phyloP scores from a whole-genome alignment of 2,329 filamentous ascomycete genomes.

The Pyricularia sp. region DNA sequence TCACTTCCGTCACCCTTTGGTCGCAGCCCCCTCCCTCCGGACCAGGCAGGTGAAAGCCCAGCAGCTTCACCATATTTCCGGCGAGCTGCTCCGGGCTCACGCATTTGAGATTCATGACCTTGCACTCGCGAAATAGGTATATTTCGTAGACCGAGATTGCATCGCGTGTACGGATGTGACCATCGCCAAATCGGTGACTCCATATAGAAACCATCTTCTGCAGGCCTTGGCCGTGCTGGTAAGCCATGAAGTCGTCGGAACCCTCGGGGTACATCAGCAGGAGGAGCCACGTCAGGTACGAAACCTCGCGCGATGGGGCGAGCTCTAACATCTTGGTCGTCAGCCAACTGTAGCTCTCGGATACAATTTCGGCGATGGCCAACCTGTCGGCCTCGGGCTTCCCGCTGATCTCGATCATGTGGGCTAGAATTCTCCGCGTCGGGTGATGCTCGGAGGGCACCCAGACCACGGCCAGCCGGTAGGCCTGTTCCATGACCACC shows the following conservation, averaged over 20 bases:
- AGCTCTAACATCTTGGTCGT: neutral
- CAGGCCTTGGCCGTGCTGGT: neutral
- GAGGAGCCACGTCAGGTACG: neutral
- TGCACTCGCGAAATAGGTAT: neutral
- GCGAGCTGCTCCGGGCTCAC: neutral
- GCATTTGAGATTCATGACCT: neutral
- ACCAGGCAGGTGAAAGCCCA: neutral
- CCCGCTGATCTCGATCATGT: neutral
- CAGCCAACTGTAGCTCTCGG: neutral
- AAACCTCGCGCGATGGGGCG: neutral
- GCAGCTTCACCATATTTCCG: neutral
- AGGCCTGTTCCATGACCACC: neutral
- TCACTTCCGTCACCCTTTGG: neutral
- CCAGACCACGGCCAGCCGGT: neutral
- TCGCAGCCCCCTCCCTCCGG: neutral
- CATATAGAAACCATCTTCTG: neutral
- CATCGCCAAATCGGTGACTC: neutral
- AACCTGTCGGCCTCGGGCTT: neutral
- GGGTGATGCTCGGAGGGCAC: neutral
- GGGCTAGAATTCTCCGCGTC: neutral
- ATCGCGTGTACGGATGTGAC: neutral
- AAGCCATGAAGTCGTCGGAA: neutral
- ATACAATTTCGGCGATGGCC: neutral
- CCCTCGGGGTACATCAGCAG: neutral
- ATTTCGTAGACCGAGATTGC: neutral